phyloP scores from a whole-genome alignment of 2,329 filamentous ascomycete species.

The Penicillium thymicola region DNA sequence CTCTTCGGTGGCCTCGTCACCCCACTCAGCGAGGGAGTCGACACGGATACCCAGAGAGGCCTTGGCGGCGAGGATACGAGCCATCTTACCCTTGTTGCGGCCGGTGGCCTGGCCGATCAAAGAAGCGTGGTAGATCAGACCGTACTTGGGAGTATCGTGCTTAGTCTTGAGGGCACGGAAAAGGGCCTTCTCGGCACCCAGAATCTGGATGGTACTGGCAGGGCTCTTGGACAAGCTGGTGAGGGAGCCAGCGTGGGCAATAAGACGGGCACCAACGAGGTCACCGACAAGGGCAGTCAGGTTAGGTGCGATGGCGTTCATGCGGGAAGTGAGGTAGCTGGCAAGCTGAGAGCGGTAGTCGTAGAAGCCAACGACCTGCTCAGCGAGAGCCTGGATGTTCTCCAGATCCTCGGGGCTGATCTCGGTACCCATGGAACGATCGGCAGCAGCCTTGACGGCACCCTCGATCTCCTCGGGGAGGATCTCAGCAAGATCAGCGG shows the following conservation, averaged over 20 bases:
- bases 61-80: slow-evolving; percentile 92
- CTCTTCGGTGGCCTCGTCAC: slow-evolving; percentile 78
- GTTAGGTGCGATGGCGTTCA: slow-evolving; percentile 96
- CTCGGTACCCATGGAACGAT: slow-evolving; percentile 98
- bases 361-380: slow-evolving; percentile 88
- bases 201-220: slow-evolving; percentile 93
- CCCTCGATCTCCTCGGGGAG: slow-evolving; percentile 92
- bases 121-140: slow-evolving; percentile 87
- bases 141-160: slow-evolving; percentile 98
- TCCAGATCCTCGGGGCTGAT: slow-evolving; percentile 89
- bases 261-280: slow-evolving; percentile 88
- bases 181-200: slow-evolving; percentile 96
- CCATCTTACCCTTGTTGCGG: slow-evolving; percentile 99
- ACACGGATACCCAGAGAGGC: slow-evolving; percentile 88
- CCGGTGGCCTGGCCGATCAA: slow-evolving; percentile 95
- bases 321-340: slow-evolving; percentile 84
- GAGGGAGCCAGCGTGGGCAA: slow-evolving; percentile 90
- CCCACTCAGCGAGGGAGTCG: slow-evolving; percentile 80
- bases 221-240: slow-evolving; percentile 94
- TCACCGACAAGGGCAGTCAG: slow-evolving; percentile 89
- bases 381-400: slow-evolving; percentile 86
- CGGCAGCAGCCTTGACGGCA: slow-evolving; percentile 87
- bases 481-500: slow-evolving; percentile 79
- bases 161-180: slow-evolving; percentile 99
- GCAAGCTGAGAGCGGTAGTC: slow-evolving; percentile 87